Base-by-base conservation (phyloP, 768 basidiomycete species). In the Mycena maculata region DNA sequence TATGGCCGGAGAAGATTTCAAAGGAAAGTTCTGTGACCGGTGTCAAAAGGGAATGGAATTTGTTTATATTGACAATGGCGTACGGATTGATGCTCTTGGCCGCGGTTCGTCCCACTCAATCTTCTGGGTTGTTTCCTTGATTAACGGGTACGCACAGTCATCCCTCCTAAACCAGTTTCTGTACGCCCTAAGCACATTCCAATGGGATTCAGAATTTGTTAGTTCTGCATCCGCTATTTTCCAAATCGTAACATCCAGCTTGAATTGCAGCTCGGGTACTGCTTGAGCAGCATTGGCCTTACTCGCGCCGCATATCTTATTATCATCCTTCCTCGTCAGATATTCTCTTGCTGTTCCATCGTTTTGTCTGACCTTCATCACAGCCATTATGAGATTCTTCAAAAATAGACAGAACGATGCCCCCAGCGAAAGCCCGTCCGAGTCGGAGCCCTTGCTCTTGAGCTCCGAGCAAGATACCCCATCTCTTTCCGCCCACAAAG, bases 141-240 rank as follows among this genome's bases (percentile, higher is more conserved):
- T 66, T 50, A 9, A 57, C 18, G 23, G 7, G 5, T 15, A 16
- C 15, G 5, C 27, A 45, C 38, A 93, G 92, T 88, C 87, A 9
- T 84, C 88, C 5, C 81, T 82, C 59, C 68, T 81, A 3, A 88
- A 84, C 70, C 88, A 87, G 68, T 85, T 92, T 65, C 90, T 92
- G 70, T 94, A 90, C 75, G 86, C 88, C 2, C 81, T 85, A 11
- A 77, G 82, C 0, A 82, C 79, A 4, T 94, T 91, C 75, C 81
- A 84, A 4, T 94, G 92, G 93, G 83, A 77, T 28, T 82, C 92
- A 25, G 89, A 91, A 79, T 81, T 77, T 61, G 91, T 92, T n/a
- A 20, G 50, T 31, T 53, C 25, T 38, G 13, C 22, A 60, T 12
- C 6, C n/a, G n/a, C 12, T 4, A 58, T 36, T 18, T n/a, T 23